These are phyloP conservation scores for Aureobasidium mangrovei DNA, from an alignment of 2,329 filamentous ascomycete genomes.

Conservation along the genomic window DNA sequence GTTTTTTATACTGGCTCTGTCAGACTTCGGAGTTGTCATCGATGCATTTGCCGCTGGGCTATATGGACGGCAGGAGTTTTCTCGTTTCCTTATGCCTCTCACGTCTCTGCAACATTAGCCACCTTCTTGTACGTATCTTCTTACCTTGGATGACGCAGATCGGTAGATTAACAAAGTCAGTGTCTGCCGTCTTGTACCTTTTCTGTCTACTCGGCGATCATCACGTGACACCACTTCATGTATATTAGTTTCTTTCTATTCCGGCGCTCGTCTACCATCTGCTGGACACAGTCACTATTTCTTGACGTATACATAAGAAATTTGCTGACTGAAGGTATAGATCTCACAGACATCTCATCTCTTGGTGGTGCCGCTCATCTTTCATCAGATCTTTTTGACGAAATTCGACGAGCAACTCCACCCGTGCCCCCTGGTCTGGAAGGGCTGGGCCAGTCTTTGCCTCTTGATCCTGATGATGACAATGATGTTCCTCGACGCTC, in stretches of 20 bases:
- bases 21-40: conserved; percentile 8
- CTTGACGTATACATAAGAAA: conserved; percentile 5
- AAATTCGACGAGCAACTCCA: conserved; percentile 23
- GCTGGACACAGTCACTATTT: background rate
- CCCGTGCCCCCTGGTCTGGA: conserved; percentile 31
- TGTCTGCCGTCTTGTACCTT: conserved; percentile 13
- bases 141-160: conserved; percentile 17
- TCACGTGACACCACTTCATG: conserved; percentile 13
- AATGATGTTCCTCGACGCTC: conserved; percentile 25
- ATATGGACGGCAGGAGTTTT: conserved; percentile 12
- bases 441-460: conserved; percentile 15
- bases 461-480: conserved; percentile 17
- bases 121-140: conserved; percentile 18
- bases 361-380: conserved; percentile 9
- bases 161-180: conserved; percentile 20
- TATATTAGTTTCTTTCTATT: conserved; percentile 6
- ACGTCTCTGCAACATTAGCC: conserved; percentile 14
- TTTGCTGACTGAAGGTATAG: conserved; percentile 13
- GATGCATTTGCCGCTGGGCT: conserved; percentile 14
- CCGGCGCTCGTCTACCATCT: conserved; percentile 11
- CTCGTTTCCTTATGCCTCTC: conserved; percentile 14
- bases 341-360: conserved; percentile 10
- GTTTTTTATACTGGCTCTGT: conserved; percentile 5
- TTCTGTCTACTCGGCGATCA: conserved; percentile 12
- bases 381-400: conserved; percentile 11